phyloP scores from a whole-genome alignment of 345 rosid species.

The Aquilaria yunnanensis region DNA sequence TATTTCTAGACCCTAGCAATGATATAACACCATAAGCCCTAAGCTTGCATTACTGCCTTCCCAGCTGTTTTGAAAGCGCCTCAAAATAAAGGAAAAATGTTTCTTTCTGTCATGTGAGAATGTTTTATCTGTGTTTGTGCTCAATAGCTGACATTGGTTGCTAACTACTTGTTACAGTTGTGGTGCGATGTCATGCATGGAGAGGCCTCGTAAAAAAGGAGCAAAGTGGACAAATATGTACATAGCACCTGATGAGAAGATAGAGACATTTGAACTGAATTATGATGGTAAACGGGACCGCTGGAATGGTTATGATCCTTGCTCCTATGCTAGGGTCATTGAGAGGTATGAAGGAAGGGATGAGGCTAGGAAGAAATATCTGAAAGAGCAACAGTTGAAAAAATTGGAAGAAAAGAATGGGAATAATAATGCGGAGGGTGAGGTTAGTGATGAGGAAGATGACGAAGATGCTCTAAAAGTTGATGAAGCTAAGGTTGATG shows the following conservation, averaged over 20 bases:
- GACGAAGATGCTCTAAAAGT: constrained; percentile 70
- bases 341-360: constrained; percentile 78
- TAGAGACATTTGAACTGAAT: constrained; percentile 74
- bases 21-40: constrained; percentile 31
- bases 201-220: constrained; percentile 70
- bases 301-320: constrained; percentile 83
- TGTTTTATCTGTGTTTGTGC: too few species aligned
- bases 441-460: constrained; percentile 57
- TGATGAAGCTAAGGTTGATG: constrained; percentile 91
- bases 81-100: too few species aligned
- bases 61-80: too few species aligned
- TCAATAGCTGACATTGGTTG: too few species aligned
- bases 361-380: constrained; percentile 61
- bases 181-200: constrained; percentile 90
- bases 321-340: constrained; percentile 59
- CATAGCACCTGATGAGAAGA: constrained; percentile 85
- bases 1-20: too few species aligned
- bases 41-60: too few species aligned
- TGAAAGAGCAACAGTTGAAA: constrained; percentile 77
- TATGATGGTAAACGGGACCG: constrained; percentile 90
- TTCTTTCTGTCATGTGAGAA: too few species aligned
- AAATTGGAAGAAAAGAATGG: constrained; percentile 76
- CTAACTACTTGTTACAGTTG: constrained; percentile 38
- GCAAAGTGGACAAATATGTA: constrained; percentile 64
- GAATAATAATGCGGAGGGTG: constrained; percentile 36